phyloP scores from a whole-genome alignment of 306 rosid species.

The Comarum palustre region DNA sequence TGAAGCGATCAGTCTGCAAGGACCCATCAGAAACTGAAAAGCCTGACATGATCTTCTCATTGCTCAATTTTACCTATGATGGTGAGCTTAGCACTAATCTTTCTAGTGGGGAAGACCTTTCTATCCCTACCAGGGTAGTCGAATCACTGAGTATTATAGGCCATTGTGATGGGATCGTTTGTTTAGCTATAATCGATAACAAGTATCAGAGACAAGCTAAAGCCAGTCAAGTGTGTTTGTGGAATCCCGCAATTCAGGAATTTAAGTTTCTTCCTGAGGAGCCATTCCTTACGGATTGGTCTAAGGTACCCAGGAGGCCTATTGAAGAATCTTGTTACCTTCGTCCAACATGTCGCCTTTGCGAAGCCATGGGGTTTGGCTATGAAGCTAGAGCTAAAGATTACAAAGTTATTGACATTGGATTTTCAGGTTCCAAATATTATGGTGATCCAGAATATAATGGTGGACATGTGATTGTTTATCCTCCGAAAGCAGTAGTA shows the following conservation, averaged over 20 bases:
- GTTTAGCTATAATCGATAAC: neutral
- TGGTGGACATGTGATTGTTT: neutral
- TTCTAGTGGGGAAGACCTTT: too few species aligned
- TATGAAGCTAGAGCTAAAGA: neutral
- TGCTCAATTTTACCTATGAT: neutral
- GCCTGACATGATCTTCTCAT: too few species aligned
- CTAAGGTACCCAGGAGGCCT: neutral
- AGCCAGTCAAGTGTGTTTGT: neutral
- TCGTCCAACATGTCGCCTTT: neutral
- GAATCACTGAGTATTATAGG: neutral
- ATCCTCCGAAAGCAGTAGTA: neutral
- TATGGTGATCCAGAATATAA: neutral
- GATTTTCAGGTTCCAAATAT: neutral
- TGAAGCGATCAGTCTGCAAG: too few species aligned
- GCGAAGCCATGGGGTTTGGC: neutral
- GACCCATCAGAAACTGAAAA: too few species aligned
- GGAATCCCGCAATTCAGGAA: slow-evolving; percentile 11
- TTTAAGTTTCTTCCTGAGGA: neutral
- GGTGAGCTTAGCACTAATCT: neutral
- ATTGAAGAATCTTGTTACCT: neutral
- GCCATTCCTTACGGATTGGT: neutral
- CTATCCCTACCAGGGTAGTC: neutral
- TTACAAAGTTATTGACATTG: neutral
- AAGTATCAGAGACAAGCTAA: neutral
- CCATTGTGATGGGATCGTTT: slow-evolving; percentile 13